Evolutionary conservation across 257 asterid species (phyloP).

Genomic region (Primulina tabacum): DNA sequence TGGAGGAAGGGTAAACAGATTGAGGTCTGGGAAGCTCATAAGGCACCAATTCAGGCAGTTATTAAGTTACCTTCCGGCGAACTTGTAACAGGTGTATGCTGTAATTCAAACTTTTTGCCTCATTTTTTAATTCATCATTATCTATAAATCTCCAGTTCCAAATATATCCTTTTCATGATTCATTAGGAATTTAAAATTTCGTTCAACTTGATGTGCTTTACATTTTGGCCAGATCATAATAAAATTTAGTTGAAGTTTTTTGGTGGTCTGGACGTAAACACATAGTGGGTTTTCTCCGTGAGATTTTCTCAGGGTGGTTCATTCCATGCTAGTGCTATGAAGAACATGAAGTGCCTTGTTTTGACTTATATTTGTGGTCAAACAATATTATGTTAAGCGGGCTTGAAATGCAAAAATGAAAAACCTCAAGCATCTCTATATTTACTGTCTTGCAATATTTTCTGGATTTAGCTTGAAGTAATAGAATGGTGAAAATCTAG

Average conservation of each 20-base stretch:
- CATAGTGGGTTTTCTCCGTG: not conserved
- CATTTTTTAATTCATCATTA: constrained; percentile 6
- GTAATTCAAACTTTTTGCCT: constrained; percentile 17
- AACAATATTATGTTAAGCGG: not conserved
- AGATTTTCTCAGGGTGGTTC: not conserved
- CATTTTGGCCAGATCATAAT: not conserved
- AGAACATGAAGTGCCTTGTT: not conserved
- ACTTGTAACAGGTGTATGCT: constrained; percentile 71
- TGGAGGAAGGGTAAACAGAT: constrained; percentile 85
- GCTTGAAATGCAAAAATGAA: not conserved
- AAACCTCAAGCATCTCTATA: not conserved
- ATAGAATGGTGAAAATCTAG: not conserved
- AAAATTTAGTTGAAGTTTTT: too few relatives aligned
- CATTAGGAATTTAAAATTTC: not conserved
- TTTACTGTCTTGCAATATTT: not conserved
- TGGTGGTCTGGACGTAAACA: not conserved
- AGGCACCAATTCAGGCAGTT: constrained; percentile 76
- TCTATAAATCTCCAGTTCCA: not conserved
- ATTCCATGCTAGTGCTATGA: not conserved
- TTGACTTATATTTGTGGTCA: not conserved
- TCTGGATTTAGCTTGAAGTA: not conserved
- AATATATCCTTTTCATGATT: not conserved
- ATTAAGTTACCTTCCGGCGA: constrained; percentile 85
- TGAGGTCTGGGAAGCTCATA: constrained; percentile 87
- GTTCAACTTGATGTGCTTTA: not conserved